Percentiles rank a stretch among this genome's conserved stretches.
phyloP scores from a whole-genome alignment of 176 grass and related monocot genomes.

The Carex cristatella region DNA sequence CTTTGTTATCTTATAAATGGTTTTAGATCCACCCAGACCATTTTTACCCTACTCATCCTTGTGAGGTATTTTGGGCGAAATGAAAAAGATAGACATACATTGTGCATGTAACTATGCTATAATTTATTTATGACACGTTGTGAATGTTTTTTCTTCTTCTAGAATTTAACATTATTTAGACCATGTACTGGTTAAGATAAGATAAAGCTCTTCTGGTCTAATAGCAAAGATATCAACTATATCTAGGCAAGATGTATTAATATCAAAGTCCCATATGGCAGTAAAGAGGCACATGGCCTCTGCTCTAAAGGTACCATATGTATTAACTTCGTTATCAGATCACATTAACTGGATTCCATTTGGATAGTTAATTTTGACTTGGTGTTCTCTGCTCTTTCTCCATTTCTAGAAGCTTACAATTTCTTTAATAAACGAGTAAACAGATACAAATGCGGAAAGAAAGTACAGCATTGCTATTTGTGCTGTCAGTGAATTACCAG shows the following conservation, averaged over 20 bases:
- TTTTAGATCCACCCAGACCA: too few species aligned
- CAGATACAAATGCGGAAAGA: neutral
- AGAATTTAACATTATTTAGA: neutral
- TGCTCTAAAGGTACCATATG: neutral
- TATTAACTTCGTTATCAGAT: constrained; percentile 13
- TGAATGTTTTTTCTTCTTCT: too few species aligned
- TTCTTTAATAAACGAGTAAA: neutral
- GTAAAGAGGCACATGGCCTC: constrained; percentile 17
- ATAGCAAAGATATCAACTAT: neutral
- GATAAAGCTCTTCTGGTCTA: neutral
- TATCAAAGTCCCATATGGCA: neutral
- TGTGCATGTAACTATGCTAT: too few species aligned
- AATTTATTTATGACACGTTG: too few species aligned
- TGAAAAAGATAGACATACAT: too few species aligned
- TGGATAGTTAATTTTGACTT: neutral
- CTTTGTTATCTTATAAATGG: too few species aligned
- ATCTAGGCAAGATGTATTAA: constrained; percentile 22
- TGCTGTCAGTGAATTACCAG: neutral
- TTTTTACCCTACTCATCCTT: too few species aligned
- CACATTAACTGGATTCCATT: constrained; percentile 24
- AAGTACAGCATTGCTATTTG: neutral
- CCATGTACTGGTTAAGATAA: neutral
- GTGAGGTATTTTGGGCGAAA: too few species aligned
- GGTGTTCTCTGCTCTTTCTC: neutral
- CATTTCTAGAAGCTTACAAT: neutral